These are phyloP conservation scores for Penstemon davidsonii DNA, from an alignment of 257 asterid genomes.

Conservation along the genomic window DNA sequence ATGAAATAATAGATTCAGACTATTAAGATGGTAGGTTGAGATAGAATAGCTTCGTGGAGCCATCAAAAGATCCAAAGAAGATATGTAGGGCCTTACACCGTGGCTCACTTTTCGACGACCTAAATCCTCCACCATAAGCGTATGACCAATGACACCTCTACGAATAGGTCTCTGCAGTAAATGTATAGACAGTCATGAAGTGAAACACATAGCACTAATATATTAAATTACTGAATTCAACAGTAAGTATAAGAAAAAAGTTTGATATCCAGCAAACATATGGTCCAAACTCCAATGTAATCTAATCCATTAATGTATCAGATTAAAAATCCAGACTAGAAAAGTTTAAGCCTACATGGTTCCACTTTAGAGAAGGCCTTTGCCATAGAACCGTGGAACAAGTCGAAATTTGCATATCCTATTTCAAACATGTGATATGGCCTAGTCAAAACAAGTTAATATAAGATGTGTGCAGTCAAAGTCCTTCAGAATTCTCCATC, in stretches of 20 bases:
- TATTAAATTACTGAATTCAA: too few species aligned
- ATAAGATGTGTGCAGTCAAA: neutral
- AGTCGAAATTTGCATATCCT: neutral
- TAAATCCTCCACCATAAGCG: slow-evolving; percentile 89
- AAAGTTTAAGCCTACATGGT: too few species aligned
- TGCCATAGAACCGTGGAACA: neutral
- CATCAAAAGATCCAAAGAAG: slow-evolving; percentile 16
- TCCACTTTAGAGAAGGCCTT: neutral
- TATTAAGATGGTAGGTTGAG: neutral
- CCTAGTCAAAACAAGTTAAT: neutral
- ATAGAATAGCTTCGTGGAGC: slow-evolving; percentile 9
- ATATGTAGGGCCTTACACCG: slow-evolving; percentile 52
- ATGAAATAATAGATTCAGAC: slow-evolving; percentile 15
- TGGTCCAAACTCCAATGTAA: too few species aligned
- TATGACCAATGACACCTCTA: slow-evolving; percentile 79
- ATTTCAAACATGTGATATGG: neutral
- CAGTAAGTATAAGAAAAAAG: too few species aligned
- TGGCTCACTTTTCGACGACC: slow-evolving; percentile 82
- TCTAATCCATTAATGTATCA: too few species aligned
- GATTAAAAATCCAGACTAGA: too few species aligned
- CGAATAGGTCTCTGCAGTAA: slow-evolving; percentile 86
- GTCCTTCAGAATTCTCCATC: too few species aligned
- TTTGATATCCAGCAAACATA: too few species aligned
- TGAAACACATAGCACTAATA: slow-evolving; percentile 3
- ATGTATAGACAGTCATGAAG: slow-evolving; percentile 11